These are phyloP conservation scores for Agaricales sp. DNA, from an alignment of 1,284 basidiomycete genomes.

Conservation along the genomic window DNA sequence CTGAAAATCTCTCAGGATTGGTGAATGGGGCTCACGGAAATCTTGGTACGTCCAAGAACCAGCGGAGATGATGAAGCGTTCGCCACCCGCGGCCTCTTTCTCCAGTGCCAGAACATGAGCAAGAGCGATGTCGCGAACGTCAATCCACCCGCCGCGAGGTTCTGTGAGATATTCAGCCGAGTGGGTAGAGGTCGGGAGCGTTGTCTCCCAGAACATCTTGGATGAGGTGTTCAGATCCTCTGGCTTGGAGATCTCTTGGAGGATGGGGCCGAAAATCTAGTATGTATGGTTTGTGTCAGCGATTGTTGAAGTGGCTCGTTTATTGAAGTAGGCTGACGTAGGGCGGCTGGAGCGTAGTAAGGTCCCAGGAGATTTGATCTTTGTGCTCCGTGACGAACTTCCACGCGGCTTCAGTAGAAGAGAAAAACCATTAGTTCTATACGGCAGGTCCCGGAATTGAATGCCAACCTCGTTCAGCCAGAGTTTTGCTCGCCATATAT, in stretches of 20 bases:
- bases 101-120: constrained; percentile 43
- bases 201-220: constrained; percentile 15
- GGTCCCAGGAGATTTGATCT: constrained; percentile 30
- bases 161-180: constrained; percentile 20
- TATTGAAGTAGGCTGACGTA: constrained; percentile 20
- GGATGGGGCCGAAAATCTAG: constrained; percentile 27
- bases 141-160: constrained; percentile 26
- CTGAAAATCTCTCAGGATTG: too few species aligned
- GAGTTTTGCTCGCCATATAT: constrained; percentile 45
- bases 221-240: constrained; percentile 39
- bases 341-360: constrained; percentile 40
- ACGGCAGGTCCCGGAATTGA: neutral
- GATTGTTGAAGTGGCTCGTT: neutral
- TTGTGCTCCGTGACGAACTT: constrained; percentile 44
- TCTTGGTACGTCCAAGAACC: neutral
- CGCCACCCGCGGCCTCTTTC: constrained; percentile 28
- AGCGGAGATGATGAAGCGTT: neutral
- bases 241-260: constrained; percentile 35
- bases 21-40: neutral
- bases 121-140: constrained; percentile 51
- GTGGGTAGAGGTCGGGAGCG: constrained; percentile 13
- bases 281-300: too few species aligned
- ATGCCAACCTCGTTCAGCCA: constrained; percentile 41
- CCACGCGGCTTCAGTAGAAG: constrained; percentile 19
- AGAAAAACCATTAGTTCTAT: too few species aligned